Evolutionary conservation across 2,329 filamentous ascomycete species (phyloP).

Genomic region (Botrytis aclada): DNA sequence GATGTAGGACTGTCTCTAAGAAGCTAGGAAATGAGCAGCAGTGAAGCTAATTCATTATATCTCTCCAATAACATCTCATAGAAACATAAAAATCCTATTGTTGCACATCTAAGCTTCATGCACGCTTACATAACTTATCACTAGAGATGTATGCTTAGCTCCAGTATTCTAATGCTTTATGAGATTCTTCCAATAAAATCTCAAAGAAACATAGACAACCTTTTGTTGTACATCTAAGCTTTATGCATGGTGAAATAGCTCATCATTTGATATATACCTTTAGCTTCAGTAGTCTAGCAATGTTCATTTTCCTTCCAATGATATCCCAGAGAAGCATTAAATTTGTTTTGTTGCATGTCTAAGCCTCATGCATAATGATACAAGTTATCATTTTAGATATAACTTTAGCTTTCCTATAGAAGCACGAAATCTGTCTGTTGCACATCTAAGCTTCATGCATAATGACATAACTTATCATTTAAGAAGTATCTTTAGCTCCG

Average conservation of each 20-base stretch:
- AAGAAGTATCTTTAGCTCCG: not conserved
- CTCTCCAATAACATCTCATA: not conserved
- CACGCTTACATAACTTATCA: not conserved
- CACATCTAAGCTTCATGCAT: not conserved
- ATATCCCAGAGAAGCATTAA: not conserved
- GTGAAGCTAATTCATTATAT: not conserved
- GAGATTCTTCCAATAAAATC: not conserved
- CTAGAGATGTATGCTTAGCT: not conserved
- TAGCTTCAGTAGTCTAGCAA: not conserved
- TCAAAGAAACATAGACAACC: rapidly evolving
- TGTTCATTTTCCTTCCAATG: not conserved
- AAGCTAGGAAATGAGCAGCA: not conserved
- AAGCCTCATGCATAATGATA: not conserved
- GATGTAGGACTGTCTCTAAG: not conserved
- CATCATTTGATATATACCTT: not conserved
- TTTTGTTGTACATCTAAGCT: not conserved
- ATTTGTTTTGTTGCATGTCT: not conserved
- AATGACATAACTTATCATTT: not conserved
- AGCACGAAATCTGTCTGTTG: not conserved
- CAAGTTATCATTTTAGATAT: too few relatives aligned
- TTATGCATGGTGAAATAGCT: not conserved
- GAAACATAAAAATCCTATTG: not conserved
- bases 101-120: not conserved
- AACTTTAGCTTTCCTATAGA: too few relatives aligned
- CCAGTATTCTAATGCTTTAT: not conserved